Percentiles rank a stretch among this genome's conserved stretches.
Conservation (phyloP, 1,284 basidiomycete genomes). For the Moesziomyces sp. region DNA sequence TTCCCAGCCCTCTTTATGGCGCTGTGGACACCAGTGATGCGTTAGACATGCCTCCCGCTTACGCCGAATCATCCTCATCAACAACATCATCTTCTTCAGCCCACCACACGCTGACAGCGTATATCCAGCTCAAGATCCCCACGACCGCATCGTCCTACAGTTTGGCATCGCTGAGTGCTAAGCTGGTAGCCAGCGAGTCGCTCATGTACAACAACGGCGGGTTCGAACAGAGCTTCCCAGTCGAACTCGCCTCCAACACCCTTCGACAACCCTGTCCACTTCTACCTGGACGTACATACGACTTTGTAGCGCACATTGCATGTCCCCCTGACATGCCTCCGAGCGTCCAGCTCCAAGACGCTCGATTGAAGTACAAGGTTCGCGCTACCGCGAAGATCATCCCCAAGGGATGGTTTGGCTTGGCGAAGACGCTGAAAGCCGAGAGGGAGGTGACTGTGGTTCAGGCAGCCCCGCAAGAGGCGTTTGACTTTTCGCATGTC, state of each 20-base stretch:
- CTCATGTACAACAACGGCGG: slow-evolving; percentile 15
- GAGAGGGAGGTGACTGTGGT: slow-evolving; percentile 2
- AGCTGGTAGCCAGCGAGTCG: slow-evolving; percentile 11
- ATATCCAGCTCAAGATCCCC: slow-evolving; percentile 4
- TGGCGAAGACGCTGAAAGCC: not conserved
- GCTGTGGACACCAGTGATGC: not conserved
- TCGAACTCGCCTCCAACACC: slow-evolving; percentile 4
- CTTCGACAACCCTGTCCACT: not conserved
- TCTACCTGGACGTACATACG: not conserved
- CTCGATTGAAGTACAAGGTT: slow-evolving; percentile 12
- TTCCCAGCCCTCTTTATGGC: not conserved
- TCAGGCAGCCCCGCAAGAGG: not conserved
- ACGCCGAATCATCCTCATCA: not conserved
- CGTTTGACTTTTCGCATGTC: slow-evolving; percentile 1
- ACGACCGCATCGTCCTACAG: not conserved
- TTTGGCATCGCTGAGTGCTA: slow-evolving; percentile 8
- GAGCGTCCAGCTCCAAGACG: slow-evolving; percentile 16
- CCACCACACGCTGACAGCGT: slow-evolving; percentile 1
- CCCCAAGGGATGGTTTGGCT: not conserved
- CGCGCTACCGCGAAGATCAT: slow-evolving; percentile 7
- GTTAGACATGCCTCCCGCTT: slow-evolving; percentile 1
- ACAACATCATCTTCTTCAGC: not conserved
- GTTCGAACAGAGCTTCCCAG: slow-evolving; percentile 15
- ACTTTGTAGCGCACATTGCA: slow-evolving; percentile 6
- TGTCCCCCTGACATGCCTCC: slow-evolving; percentile 8